Base-by-base conservation (phyloP, 352 stramenopile genomes). In the Phytophthora vignae region DNA sequence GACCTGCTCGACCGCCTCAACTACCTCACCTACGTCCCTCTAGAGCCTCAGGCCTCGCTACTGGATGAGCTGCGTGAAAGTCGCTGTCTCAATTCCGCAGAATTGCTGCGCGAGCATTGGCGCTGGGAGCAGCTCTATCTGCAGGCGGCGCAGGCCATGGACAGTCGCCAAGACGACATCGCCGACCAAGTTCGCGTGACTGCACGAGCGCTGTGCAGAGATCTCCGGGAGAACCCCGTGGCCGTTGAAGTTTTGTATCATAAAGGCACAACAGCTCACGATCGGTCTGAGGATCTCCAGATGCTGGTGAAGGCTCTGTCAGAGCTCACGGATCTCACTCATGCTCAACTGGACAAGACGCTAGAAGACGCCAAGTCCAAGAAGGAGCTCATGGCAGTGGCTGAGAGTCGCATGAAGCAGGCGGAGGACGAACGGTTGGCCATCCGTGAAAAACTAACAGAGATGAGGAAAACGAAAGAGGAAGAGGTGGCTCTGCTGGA, bases 331-430 rank as follows among this genome's bases (percentile, higher is more conserved):
- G 88, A 93, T 54, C 70, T 95, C 14, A 93, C 83, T 8, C 92
- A 91, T 56, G 74, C 71, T 3, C 81, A 93, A 55, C 75, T 96
- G 29, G 87, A 93, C 54, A 96, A 93, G 65, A 95, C 88, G 7
- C 77, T 96, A 9, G 90, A 97, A 60, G 90, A 97, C 56, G 86
- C 90, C 55, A 91, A 91, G 64, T 91, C 90, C 40, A 92, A 95
- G 69, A 90, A 88, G 42, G 86, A 96, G 66, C 69, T 94, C 36
- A 87, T 96, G 81, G 77, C 86, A 11, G 77, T 90, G 52, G 86
- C 90, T 9, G 87, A 93, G 70, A 87, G 74, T 49, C 88, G 90
- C 29, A 86, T 94, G 74, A 90, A 95, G 53, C 88, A 95, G 62
- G 88, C 88, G 0, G 87, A 95, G 52, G 90, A 95, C 68, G 90